Evolutionary conservation across 2,329 filamentous ascomycete species (phyloP).

Genomic region (Stemphylium vesicarium): DNA sequence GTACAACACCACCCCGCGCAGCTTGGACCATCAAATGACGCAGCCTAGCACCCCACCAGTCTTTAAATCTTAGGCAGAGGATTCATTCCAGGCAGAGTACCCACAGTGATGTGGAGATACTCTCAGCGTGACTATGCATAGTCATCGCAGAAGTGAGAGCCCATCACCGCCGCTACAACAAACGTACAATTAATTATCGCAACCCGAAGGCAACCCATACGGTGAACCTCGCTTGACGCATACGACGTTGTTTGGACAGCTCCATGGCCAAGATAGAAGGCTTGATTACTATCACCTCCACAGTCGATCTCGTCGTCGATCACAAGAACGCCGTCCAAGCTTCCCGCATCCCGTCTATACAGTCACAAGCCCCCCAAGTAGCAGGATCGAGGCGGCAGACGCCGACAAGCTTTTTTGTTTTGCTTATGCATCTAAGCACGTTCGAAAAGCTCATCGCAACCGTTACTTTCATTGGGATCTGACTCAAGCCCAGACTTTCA

Average conservation of each 20-base stretch:
- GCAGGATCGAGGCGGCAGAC: not conserved
- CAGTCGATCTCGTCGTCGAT: not conserved
- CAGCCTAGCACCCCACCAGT: not conserved
- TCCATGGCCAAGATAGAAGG: slow-evolving; percentile 14
- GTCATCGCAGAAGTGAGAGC: not conserved
- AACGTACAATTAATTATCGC: not conserved
- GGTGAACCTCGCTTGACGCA: not conserved
- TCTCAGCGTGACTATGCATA: not conserved
- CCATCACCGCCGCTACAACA: not conserved
- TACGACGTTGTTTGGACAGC: slow-evolving; percentile 4
- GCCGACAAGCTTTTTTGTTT: not conserved
- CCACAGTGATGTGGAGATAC: not conserved
- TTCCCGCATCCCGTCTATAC: not conserved
- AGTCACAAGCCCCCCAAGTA: no score
- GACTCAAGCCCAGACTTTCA: not conserved
- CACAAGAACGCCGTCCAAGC: not conserved
- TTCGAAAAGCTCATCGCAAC: not conserved
- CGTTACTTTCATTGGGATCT: not conserved
- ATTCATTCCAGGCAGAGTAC: not conserved
- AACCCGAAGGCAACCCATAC: not conserved
- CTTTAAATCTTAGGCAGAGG: no score
- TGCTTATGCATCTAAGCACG: slow-evolving; percentile 1
- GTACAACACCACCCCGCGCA: not conserved
- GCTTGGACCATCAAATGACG: not conserved
- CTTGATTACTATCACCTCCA: slow-evolving; percentile 9